Conservation (phyloP, 768 basidiomycete species). For the Tubosaeta sp. region DNA sequence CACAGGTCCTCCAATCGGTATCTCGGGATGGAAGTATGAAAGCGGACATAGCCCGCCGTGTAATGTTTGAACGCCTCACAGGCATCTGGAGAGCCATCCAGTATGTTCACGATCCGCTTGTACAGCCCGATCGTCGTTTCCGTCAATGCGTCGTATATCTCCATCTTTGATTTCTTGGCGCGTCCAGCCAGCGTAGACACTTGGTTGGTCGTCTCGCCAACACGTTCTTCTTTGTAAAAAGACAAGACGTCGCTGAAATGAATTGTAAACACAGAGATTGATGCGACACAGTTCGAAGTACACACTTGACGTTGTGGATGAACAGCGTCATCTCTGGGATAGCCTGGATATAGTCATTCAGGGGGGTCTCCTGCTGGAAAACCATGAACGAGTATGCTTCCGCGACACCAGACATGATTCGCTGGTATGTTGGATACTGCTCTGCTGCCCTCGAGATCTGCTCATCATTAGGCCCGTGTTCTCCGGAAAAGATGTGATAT, state of each 20-base stretch:
- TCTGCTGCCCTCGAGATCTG: slow-evolving; percentile 23
- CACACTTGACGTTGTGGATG: slow-evolving; percentile 37
- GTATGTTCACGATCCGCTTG: slow-evolving; percentile 21
- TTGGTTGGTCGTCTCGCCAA: slow-evolving; percentile 33
- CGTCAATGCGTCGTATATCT: slow-evolving; percentile 22
- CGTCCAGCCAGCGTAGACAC: slow-evolving; percentile 31
- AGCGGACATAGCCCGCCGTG: slow-evolving; percentile 24
- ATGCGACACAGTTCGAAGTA: background rate
- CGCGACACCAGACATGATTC: slow-evolving; percentile 30
- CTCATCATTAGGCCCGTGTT: background rate
- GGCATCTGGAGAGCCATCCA: slow-evolving; percentile 15
- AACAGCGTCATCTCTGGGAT: slow-evolving; percentile 35
- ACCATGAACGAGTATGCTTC: slow-evolving; percentile 35
- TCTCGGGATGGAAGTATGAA: slow-evolving; percentile 24
- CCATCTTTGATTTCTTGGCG: slow-evolving; percentile 23
- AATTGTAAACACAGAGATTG: background rate
- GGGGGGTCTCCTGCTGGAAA: slow-evolving; percentile 32
- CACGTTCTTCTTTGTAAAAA: slow-evolving; percentile 40
- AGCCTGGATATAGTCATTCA: slow-evolving; percentile 34
- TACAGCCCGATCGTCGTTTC: slow-evolving; percentile 25
- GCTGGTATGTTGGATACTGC: slow-evolving; percentile 25
- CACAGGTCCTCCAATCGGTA: slow-evolving; percentile 24
- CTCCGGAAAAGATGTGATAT: background rate
- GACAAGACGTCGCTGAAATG: slow-evolving; percentile 36
- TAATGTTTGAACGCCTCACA: slow-evolving; percentile 17